Evolutionary conservation across 805 yeast genomes (phyloP).

Genomic region (Teunomyces cretensis): DNA sequence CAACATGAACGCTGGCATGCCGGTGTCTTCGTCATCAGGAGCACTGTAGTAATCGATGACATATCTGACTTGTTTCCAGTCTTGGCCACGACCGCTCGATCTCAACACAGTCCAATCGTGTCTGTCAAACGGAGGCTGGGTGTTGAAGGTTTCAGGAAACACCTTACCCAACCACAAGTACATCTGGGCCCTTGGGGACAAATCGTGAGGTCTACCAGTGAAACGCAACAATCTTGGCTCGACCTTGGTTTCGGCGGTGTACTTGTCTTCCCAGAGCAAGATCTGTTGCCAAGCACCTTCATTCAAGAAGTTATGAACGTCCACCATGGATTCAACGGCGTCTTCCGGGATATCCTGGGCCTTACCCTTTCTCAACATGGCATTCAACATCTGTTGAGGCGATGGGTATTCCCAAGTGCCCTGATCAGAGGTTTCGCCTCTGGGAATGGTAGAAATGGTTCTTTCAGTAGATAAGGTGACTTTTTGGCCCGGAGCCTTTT

Average conservation of each 20-base stretch:
- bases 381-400: slow-evolving; percentile 98
- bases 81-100: slow-evolving; percentile 41
- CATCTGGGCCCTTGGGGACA: slow-evolving; percentile 81
- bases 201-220: slow-evolving; percentile 87
- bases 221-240: slow-evolving; percentile 81
- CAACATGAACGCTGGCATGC: slow-evolving; percentile 86
- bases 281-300: slow-evolving; percentile 98
- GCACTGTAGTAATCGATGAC: slow-evolving; percentile 97
- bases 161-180: slow-evolving; percentile 62
- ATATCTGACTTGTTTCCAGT: slow-evolving; percentile 77
- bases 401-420: slow-evolving; percentile 99
- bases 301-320: slow-evolving; percentile 91
- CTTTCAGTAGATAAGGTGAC: slow-evolving; percentile 78
- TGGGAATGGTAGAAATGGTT: slow-evolving; percentile 81
- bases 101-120: slow-evolving; percentile 98
- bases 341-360: slow-evolving; percentile 87
- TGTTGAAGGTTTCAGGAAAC: slow-evolving; percentile 70
- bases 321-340: slow-evolving; percentile 96
- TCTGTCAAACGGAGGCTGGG: slow-evolving; percentile 92
- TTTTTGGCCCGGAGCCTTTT: slow-evolving; percentile 76
- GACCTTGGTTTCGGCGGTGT: slow-evolving; percentile 52
- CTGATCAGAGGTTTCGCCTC: slow-evolving; percentile 61
- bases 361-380: slow-evolving; percentile 94
- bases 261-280: slow-evolving; percentile 81
- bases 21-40: slow-evolving; percentile 82